These are phyloP conservation scores for Solanum appendiculatum DNA, from an alignment of 257 asterid species.

Conservation along the genomic window DNA sequence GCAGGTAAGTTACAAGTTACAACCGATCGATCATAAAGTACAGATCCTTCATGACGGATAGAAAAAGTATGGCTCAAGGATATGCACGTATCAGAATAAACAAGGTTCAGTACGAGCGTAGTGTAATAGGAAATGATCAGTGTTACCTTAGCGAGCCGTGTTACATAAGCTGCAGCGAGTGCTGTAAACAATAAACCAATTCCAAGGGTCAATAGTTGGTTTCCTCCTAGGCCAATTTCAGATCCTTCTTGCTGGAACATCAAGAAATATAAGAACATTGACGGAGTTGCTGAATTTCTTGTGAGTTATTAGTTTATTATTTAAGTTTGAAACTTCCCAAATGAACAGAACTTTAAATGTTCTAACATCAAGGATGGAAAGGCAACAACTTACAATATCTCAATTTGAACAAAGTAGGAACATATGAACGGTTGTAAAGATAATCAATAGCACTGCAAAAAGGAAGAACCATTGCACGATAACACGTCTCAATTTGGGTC, in stretches of 20 bases:
- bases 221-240: constrained; percentile 50
- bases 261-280: not conserved
- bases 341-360: not conserved
- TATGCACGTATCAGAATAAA: not conserved
- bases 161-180: constrained; percentile 75
- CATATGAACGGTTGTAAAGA: not conserved
- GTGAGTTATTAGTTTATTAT: not conserved
- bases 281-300: not conserved
- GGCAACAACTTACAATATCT: not conserved
- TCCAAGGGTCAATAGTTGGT: constrained; percentile 60
- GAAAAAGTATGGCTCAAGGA: not conserved
- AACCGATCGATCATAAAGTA: not conserved
- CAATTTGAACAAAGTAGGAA: not conserved
- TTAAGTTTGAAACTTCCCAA: not conserved
- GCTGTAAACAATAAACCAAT: constrained; percentile 74
- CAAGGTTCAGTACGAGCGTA: not conserved
- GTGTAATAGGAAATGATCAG: not conserved
- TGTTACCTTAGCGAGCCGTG: constrained; percentile 83
- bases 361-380: not conserved
- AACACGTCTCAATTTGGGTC: not conserved
- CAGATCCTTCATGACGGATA: not conserved
- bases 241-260: constrained; percentile 75
- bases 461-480: not conserved
- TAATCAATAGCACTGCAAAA: not conserved
- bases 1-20: not conserved